Evolutionary conservation across 148 eudicot species (phyloP), one percentile per base, ranked within the genome.

Genomic region (Polygonum maritimum): DNA sequence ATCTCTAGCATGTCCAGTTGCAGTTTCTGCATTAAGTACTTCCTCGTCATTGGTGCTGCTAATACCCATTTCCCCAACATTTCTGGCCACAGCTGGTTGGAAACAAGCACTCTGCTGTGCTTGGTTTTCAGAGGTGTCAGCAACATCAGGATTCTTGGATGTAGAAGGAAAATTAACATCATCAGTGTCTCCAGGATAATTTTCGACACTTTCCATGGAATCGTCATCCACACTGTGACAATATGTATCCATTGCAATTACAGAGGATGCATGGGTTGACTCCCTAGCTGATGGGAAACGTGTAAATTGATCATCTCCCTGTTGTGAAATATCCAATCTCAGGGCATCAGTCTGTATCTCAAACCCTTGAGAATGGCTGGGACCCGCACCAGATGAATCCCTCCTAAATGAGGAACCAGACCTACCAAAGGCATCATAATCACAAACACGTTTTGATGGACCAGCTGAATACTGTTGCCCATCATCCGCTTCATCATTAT

Each of bases 171-270:
- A 87, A 77, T 86, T 86, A 63, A 81, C 78, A 71, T 96, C 99
- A 74, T 91, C 97, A 75, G 87, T 78, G 82, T 87, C 92, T 80
- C 84, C 97, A 71, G 99, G 99, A 83, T 82, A 79, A 79, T 96
- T 96, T 76, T 96, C 99, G 76, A 96, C 99, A 79, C 99, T 96
- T 60, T 96, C 99, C 97, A 96, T 96, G 19, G 99, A 96, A 81
- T 96, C 97, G 69, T 88, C 83, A 71, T 87, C 96, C 55, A 76
- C 89, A 85, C 85, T 79, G 72, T 89, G 91, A 82, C 88, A 75
- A 63, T 87, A 21, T 55, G 97, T 96, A 79, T 92, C 91, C 98
- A 96, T 96, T 21, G 99, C 99, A 80, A 96, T 86, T 75, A 96
- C 98, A 78, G 99, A 96, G 74, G 99, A 95, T 51, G 84, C 99